These are phyloP conservation scores for Ceratocystis destructans DNA, from an alignment of 2,329 filamentous ascomycete genomes.

Conservation along the genomic window DNA sequence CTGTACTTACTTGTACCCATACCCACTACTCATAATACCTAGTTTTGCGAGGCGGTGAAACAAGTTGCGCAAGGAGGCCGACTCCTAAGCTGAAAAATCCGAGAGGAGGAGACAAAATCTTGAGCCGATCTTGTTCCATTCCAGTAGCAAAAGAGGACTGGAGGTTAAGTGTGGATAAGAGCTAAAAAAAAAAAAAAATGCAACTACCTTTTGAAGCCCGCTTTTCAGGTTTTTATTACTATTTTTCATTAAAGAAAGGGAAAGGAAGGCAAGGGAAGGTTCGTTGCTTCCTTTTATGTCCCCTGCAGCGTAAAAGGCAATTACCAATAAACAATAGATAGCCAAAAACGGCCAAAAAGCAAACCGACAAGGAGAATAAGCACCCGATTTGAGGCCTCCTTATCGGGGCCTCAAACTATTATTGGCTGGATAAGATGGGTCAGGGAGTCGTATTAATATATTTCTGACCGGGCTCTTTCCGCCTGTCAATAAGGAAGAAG, in stretches of 20 bases:
- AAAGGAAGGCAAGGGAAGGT: neutral
- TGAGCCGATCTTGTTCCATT: slow-evolving; percentile 2
- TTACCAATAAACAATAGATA: neutral
- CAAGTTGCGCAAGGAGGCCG: neutral
- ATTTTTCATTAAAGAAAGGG: no score
- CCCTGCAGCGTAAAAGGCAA: neutral
- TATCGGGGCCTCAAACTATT: slow-evolving; percentile 4
- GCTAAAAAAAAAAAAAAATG: neutral
- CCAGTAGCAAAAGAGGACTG: slow-evolving; percentile 2
- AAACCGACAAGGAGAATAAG: neutral
- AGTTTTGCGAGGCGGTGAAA: neutral
- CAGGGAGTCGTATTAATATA: neutral
- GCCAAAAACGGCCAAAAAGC: no score
- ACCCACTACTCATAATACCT: no score
- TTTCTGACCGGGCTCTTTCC: slow-evolving; percentile 3
- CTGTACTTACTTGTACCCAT: neutral
- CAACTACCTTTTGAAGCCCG: neutral
- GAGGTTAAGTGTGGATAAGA: slow-evolving; percentile 4
- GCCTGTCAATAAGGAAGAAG: neutral
- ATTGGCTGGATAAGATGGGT: slow-evolving; percentile 1
- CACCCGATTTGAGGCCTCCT: neutral
- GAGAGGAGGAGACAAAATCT: slow-evolving; percentile 7
- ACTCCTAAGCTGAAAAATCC: slow-evolving; percentile 4
- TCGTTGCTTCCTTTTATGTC: neutral
- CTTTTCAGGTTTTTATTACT: neutral